Conservation (phyloP, 306 rosid species). For the Begonia peltatifolia region DNA sequence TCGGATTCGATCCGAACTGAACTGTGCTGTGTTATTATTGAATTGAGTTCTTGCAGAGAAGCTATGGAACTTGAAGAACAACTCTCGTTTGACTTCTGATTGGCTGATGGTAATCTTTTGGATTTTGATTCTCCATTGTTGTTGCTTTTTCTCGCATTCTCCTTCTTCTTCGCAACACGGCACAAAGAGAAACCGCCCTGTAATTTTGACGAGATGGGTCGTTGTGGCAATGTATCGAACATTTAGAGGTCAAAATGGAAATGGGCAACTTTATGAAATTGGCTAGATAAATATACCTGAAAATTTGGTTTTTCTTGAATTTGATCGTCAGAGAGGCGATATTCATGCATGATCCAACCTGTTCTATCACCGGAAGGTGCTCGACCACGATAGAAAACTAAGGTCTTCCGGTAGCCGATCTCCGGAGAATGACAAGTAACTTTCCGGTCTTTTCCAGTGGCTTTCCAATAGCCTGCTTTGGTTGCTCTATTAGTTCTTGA, state of each 20-base stretch:
- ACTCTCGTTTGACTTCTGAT: conserved; percentile 34
- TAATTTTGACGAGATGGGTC: neutral
- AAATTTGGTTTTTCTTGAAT: conserved; percentile 35
- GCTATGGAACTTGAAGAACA: conserved; percentile 29
- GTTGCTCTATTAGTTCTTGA: conserved; percentile 94
- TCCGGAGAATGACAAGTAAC: conserved; percentile 39
- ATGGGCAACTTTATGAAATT: neutral
- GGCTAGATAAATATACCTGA: conserved; percentile 25
- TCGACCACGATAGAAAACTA: conserved; percentile 79
- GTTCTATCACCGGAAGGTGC: conserved; percentile 90
- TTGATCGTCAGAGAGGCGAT: conserved; percentile 61
- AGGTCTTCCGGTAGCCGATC: conserved; percentile 69
- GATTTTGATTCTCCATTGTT: conserved; percentile 37
- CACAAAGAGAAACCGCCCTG: conserved; percentile 80
- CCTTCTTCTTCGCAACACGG: conserved; percentile 70
- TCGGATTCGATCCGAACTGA: conserved; percentile 27
- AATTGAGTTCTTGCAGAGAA: conserved; percentile 29
- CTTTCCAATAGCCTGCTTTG: conserved; percentile 96
- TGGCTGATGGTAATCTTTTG: conserved; percentile 4
- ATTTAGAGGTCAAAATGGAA: conserved; percentile 4
- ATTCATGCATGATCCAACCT: conserved; percentile 88
- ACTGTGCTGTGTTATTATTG: conserved; percentile 20
- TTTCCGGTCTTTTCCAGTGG: conserved; percentile 87
- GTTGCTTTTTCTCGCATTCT: conserved; percentile 29
- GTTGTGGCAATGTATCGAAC: no score